Percentiles rank a stretch among this genome's conserved stretches.
Evolutionary conservation across 768 basidiomycete species (phyloP).

Genomic region (Naganishia kalamii): DNA sequence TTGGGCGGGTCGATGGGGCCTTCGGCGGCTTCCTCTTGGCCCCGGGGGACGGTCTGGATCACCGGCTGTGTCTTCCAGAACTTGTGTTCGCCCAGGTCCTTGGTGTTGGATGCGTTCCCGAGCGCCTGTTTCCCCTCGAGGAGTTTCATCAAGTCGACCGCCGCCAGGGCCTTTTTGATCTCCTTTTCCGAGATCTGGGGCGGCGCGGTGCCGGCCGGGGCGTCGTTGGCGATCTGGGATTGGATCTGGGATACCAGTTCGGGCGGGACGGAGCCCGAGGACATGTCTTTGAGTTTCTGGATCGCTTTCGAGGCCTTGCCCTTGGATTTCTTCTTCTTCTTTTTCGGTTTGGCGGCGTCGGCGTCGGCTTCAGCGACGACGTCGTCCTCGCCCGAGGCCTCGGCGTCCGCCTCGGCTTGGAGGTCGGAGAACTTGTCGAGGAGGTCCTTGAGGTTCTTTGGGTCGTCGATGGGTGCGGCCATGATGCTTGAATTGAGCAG

Average conservation of each 20-base stretch:
- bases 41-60: slow-evolving; percentile 55
- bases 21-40: slow-evolving; percentile 44
- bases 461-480: background rate
- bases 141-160: slow-evolving; percentile 77
- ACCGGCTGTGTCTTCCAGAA: slow-evolving; percentile 99
- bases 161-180: slow-evolving; percentile 63
- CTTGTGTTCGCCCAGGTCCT: slow-evolving; percentile 85
- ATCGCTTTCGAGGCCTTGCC: slow-evolving; percentile 55
- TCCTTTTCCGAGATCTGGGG: slow-evolving; percentile 48
- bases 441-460: slow-evolving; percentile 26
- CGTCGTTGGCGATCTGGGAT: slow-evolving; percentile 56
- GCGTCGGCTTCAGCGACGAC: slow-evolving; percentile 20
- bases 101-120: slow-evolving; percentile 63
- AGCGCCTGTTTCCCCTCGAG: slow-evolving; percentile 72
- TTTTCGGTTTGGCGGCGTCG: slow-evolving; percentile 56
- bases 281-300: slow-evolving; percentile 48
- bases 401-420: slow-evolving; percentile 25
- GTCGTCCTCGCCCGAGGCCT: slow-evolving; percentile 20
- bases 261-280: slow-evolving; percentile 38
- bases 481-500: too few relatives aligned
- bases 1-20: slow-evolving; percentile 83
- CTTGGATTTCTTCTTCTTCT: slow-evolving; percentile 78
- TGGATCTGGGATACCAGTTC: slow-evolving; percentile 61
- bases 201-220: slow-evolving; percentile 18
- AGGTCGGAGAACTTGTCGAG: slow-evolving; percentile 33